Evolutionary conservation across 169 alveolate genomes (phyloP).

Genomic region (Cryptosporidium sp.): DNA sequence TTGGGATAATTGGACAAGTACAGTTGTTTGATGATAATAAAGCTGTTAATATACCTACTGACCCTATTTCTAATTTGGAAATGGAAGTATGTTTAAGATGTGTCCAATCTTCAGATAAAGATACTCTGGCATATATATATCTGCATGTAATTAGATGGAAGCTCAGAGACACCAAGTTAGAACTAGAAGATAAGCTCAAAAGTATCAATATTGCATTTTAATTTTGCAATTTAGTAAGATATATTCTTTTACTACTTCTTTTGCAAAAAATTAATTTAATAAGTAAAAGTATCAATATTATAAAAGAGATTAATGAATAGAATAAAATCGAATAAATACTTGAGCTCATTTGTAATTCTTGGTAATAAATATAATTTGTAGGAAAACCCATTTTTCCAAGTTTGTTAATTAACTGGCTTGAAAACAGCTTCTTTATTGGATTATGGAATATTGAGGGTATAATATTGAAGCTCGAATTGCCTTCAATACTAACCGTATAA

Average conservation of each 20-base stretch:
- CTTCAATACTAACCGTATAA: neutral
- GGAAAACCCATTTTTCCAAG: constrained; percentile 2
- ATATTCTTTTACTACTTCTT: neutral
- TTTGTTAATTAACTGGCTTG: neutral
- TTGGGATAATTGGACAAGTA: constrained; percentile 54
- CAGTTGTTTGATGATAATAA: neutral
- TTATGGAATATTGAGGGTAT: constrained; percentile 48
- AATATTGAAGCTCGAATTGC: constrained; percentile 14
- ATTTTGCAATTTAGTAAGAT: neutral
- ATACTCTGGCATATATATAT: neutral
- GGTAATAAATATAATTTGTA: neutral
- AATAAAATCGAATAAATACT: constrained; percentile 27
- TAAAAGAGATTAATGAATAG: neutral
- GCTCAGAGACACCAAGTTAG: constrained; percentile 1
- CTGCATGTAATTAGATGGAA: constrained; percentile 68
- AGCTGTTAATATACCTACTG: constrained; percentile 20
- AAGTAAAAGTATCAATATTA: neutral
- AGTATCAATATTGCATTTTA: neutral
- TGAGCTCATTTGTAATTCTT: constrained; percentile 18
- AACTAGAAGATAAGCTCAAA: constrained; percentile 21
- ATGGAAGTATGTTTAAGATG: constrained; percentile 65
- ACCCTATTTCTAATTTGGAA: constrained; percentile 51
- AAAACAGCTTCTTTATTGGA: constrained; percentile 18
- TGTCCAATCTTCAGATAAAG: neutral
- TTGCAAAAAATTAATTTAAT: constrained; percentile 9